Percentiles rank a stretch among this genome's conserved stretches.
phyloP scores from a whole-genome alignment of 768 basidiomycete genomes.

The Sarcodon aspratus region DNA sequence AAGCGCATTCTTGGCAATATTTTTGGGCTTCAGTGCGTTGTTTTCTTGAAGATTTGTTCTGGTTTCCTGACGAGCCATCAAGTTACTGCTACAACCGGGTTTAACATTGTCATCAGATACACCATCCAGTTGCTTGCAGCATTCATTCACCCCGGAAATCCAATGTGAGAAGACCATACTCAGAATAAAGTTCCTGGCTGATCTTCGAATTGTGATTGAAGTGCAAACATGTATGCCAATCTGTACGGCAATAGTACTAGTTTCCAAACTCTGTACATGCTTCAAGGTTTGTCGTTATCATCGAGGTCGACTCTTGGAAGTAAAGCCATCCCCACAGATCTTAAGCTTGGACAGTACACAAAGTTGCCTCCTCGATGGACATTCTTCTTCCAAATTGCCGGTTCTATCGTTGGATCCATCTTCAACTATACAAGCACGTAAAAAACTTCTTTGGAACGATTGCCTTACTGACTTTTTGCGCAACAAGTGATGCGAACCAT shows the following conservation, averaged over 20 bases:
- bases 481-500: conserved; percentile 36
- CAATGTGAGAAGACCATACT: conserved; percentile 23
- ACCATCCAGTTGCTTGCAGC: conserved; percentile 39
- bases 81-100: conserved; percentile 32
- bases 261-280: conserved; percentile 40
- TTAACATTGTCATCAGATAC: conserved; percentile 36
- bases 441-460: background rate
- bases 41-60: background rate
- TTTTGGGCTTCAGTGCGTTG: conserved; percentile 24
- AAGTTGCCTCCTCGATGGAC: conserved; percentile 41
- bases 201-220: conserved; percentile 10
- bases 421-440: conserved; percentile 37
- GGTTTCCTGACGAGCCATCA: background rate
- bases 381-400: conserved; percentile 36
- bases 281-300: conserved; percentile 25
- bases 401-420: conserved; percentile 38
- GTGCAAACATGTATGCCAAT: conserved; percentile 45
- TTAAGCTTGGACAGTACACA: conserved; percentile 43
- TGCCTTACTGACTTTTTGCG: conserved; percentile 2
- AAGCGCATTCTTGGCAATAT: conserved; percentile 25
- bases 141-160: conserved; percentile 36
- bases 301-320: background rate
- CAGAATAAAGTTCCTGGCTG: background rate
- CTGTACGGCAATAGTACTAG: conserved; percentile 40
- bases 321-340: conserved; percentile 15